Conservation (phyloP, 2,329 filamentous ascomycete species). For the Trichophyton verrucosum region DNA sequence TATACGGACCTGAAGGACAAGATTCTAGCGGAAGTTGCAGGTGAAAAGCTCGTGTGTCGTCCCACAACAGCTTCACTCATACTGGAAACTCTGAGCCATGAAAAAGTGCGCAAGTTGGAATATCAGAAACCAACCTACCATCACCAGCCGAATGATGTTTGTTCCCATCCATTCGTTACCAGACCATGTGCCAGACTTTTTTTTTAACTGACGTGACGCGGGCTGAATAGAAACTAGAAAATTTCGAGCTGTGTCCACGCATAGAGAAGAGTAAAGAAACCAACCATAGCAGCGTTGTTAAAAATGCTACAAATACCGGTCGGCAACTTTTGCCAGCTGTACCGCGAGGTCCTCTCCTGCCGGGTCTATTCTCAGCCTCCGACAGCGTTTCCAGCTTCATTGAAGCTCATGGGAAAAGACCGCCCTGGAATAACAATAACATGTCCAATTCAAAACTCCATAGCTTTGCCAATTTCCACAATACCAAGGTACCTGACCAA, state of each 20-base stretch:
- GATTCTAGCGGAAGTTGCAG: conserved; percentile 10
- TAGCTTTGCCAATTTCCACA: background rate
- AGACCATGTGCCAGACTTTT: background rate
- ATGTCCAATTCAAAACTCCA: conserved; percentile 19
- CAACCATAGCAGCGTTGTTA: background rate
- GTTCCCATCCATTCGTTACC: background rate
- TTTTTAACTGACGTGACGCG: background rate
- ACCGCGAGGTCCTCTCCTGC: background rate
- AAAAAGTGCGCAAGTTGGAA: conserved; percentile 15
- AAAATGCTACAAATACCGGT: background rate
- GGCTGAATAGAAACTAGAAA: background rate
- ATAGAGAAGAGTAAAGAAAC: background rate
- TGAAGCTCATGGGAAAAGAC: conserved; percentile 31
- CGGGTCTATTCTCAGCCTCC: conserved; percentile 27
- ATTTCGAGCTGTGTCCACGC: background rate
- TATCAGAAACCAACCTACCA: conserved; percentile 16
- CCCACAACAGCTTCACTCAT: conserved; percentile 16
- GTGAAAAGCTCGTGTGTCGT: conserved; percentile 20
- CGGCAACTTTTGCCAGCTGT: background rate
- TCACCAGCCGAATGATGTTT: background rate
- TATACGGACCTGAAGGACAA: conserved; percentile 21
- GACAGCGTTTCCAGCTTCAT: conserved; percentile 41
- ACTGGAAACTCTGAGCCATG: conserved; percentile 19
- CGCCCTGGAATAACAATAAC: conserved; percentile 18
- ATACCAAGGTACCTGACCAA: background rate